These are phyloP conservation scores for Atkinsonella hypoxylon DNA, from an alignment of 2,329 filamentous ascomycete species.

Conservation along the genomic window DNA sequence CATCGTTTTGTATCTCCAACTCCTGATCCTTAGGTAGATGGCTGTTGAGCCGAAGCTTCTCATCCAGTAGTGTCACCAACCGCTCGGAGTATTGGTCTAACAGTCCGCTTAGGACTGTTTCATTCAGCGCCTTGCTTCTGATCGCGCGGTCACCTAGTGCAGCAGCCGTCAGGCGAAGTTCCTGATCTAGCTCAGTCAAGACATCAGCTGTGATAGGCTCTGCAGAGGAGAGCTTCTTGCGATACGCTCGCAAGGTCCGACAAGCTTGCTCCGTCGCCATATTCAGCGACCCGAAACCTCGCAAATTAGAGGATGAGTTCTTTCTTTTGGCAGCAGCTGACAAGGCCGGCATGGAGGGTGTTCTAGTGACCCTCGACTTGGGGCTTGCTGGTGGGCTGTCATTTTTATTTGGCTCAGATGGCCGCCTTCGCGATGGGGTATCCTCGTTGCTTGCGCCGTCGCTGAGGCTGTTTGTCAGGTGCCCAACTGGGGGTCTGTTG, in stretches of 20 bases:
- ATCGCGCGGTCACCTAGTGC: conserved; percentile 46
- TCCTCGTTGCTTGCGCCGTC: conserved; percentile 28
- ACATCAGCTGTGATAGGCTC: conserved; percentile 45
- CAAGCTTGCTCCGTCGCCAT: conserved; percentile 54
- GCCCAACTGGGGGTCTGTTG: conserved; percentile 27
- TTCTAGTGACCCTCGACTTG: conserved; percentile 32
- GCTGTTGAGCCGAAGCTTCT: conserved; percentile 47
- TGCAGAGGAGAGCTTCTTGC: conserved; percentile 48
- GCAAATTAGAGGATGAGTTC: conserved; percentile 32
- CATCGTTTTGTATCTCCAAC: conserved; percentile 17
- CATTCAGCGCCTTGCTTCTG: conserved; percentile 42
- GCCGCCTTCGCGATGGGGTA: conserved; percentile 36
- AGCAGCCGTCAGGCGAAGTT: conserved; percentile 49
- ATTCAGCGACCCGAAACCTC: conserved; percentile 43
- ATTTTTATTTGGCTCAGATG: conserved; percentile 30
- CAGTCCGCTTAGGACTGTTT: conserved; percentile 48
- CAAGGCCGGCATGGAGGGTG: conserved; percentile 43
- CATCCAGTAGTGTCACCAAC: conserved; percentile 58
- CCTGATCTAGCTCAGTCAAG: conserved; percentile 51
- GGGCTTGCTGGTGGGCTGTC: conserved; percentile 40
- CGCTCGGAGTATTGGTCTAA: conserved; percentile 67
- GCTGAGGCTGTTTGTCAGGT: conserved; percentile 29
- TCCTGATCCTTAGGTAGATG: conserved; percentile 19
- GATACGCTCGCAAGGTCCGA: conserved; percentile 47
- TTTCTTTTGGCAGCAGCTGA: conserved; percentile 35